Percentiles rank a stretch among this genome's conserved stretches.
Conservation (phyloP, 805 yeast genomes). For the Metschnikowia kofuensis region DNA sequence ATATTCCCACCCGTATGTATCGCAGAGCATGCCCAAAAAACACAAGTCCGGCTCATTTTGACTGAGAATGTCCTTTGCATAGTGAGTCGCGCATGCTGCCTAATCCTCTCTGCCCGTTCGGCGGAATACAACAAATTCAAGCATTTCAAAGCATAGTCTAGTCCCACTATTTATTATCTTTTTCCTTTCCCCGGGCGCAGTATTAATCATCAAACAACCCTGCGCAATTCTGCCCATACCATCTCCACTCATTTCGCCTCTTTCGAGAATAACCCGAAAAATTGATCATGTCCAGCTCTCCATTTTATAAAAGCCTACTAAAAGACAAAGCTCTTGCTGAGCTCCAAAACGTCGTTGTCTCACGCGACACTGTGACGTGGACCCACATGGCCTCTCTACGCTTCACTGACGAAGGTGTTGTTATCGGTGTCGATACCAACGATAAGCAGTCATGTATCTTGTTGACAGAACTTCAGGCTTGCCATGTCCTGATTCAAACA, state of each 20-base stretch:
- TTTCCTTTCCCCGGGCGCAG: neutral
- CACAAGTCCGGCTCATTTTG: neutral
- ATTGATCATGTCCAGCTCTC: slow-evolving; percentile 10
- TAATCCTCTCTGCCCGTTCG: neutral
- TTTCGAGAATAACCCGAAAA: neutral
- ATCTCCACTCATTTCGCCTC: neutral
- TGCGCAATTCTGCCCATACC: no score
- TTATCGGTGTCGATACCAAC: slow-evolving; percentile 30
- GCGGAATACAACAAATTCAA: neutral
- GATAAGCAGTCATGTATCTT: slow-evolving; percentile 28
- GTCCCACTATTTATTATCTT: neutral
- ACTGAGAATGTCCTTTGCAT: neutral
- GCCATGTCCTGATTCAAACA: slow-evolving; percentile 37
- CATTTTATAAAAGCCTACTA: slow-evolving; percentile 31
- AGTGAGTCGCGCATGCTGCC: neutral
- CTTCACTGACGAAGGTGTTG: slow-evolving; percentile 33
- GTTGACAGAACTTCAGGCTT: slow-evolving; percentile 36
- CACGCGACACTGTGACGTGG: slow-evolving; percentile 40
- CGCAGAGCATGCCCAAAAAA: neutral
- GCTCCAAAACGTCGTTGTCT: slow-evolving; percentile 32
- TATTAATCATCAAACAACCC: neutral
- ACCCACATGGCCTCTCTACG: slow-evolving; percentile 26
- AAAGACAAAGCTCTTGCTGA: slow-evolving; percentile 34
- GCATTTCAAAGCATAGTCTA: neutral
- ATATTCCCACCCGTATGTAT: no score